Base-by-base conservation (phyloP, 345 rosid genomes). In the Excoecaria cochinchinensis region DNA sequence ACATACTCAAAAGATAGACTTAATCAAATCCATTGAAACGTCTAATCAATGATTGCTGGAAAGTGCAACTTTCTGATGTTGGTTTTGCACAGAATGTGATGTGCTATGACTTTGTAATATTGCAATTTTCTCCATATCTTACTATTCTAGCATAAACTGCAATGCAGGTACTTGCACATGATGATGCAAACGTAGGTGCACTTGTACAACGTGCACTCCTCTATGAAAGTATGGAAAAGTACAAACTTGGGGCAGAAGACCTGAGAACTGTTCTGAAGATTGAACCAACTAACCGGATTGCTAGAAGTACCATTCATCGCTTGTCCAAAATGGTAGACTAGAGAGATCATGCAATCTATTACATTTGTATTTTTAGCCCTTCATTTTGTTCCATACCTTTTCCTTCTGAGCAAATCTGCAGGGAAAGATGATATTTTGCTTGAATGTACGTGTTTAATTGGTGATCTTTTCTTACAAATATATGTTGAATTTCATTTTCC, bases 171-270 rank as follows among this genome's bases (percentile, higher is more conserved):
- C 87, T 95, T 19, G 94, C 90, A 40, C 83, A 84, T 1, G 96
- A 95, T 74, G 87, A 85, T 15, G 70, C 80, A 78, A 91, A 95
- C 66, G 97, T 91, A 47, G 70, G 91, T 2, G 89, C 87, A 47
- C 86, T 91, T 22, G 97, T 93, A 44, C 98, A 95, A 82, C 94
- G 98, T 44, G 98, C 99, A 21, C 91, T 95, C 10, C 83, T 95
- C 77, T 95, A 95, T 57, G 99, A 95, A 85, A 93, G 98, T 77
- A 95, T 95, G 99, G 98, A 95, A 83, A 95, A 95, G 83, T 95
- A 95, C 83, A 93, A 82, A 75, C 96, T 91, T 17, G 99, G 99
- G 15, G 99, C 99, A 10, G 99, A 93, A 70, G 99, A 95, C 79
- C 86, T 95, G 81, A 90, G 96, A 85, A 86, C 85, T 68, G 98